A percentile compares a stretch with the other conserved stretches of the same genome.
Evolutionary conservation across 1,139 yeast species (phyloP).

Genomic region (Blastobotrys arbuscula): DNA sequence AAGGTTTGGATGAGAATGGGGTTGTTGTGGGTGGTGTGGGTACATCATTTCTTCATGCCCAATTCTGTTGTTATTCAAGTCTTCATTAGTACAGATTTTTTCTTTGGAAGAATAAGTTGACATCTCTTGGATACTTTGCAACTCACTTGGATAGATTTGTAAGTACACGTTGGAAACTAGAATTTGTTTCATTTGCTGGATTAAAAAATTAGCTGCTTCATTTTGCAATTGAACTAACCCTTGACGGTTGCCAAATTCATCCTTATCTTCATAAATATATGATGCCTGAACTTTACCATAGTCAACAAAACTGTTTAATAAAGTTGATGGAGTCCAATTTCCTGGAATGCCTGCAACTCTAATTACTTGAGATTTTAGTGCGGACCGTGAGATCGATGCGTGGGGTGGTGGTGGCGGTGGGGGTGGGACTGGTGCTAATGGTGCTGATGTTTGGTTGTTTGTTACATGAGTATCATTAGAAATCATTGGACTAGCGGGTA

Average conservation of each 20-base stretch:
- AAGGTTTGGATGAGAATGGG: not conserved
- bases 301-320: slow-evolving; percentile 17
- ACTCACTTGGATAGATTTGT: slow-evolving; percentile 9
- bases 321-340: slow-evolving; percentile 18
- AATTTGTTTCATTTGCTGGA: slow-evolving; percentile 5
- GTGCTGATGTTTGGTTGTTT: not conserved
- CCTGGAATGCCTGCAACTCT: slow-evolving; percentile 21
- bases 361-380: slow-evolving; percentile 10
- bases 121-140: not conserved
- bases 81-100: slow-evolving; percentile 6
- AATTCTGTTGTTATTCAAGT: not conserved
- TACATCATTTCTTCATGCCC: too few species aligned
- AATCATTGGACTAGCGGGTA: not conserved
- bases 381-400: not conserved
- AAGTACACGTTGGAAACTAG: slow-evolving; percentile 6
- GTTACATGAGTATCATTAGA: not conserved
- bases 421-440: not conserved
- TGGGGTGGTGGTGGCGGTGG: not conserved
- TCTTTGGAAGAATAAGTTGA: slow-evolving; percentile 8
- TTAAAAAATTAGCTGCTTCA: slow-evolving; percentile 5
- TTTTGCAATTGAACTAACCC: slow-evolving; percentile 19
- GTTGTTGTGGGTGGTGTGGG: slow-evolving; percentile 1
- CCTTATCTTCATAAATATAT: slow-evolving; percentile 19
- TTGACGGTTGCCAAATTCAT: slow-evolving; percentile 17
- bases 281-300: slow-evolving; percentile 16